Evolutionary conservation across 257 asterid species (phyloP), one percentile per base, ranked within the genome.

Genomic region (Plantago elongata): DNA sequence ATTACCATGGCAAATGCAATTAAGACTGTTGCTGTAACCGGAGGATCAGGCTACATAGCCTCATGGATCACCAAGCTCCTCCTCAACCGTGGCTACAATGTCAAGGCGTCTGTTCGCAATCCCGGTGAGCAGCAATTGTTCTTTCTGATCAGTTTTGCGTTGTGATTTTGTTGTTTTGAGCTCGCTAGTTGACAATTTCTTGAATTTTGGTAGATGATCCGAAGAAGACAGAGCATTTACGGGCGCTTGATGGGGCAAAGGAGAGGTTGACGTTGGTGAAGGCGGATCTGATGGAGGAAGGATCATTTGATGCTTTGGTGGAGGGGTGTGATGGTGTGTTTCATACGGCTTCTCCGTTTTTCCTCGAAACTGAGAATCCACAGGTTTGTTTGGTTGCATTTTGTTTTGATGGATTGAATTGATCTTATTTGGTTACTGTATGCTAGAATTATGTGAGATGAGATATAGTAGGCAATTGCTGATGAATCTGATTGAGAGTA

Each of bases 271-370:
- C 71, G 18, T 65, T 81, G 69, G 56, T 75, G 43, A 68, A 71
- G 66, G 84, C 87, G 27, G 63, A 72, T 57, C 73, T 81, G 14
- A 45, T 73, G 18, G 84, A 78, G 51, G 71, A 78, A 54, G 81
- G 82, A 4, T 64, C 79, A 0, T 81, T 81, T 18, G 84, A 81
- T 40, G 61, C 76, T 27, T 66, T 62, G 5, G 59, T 82, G 45
- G 71, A 77, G 44, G 85, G 88, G 48, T 81, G 84, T 72, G 82
- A 75, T 5, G 81, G 80, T 37, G 87, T 81, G 63, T 81, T 78
- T 45, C 84, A 81, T 55, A 59, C 74, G 7, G 88, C 88, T 7
- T 81, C 85, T 27, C 88, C 88, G 1, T 72, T 71, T 66, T 60
- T 58, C 63, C 11, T 47, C 11, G 57, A 37, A 11, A 47, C 57